Base-by-base conservation (phyloP, 1,284 basidiomycete genomes). In the Ceratobasidium sp. region DNA sequence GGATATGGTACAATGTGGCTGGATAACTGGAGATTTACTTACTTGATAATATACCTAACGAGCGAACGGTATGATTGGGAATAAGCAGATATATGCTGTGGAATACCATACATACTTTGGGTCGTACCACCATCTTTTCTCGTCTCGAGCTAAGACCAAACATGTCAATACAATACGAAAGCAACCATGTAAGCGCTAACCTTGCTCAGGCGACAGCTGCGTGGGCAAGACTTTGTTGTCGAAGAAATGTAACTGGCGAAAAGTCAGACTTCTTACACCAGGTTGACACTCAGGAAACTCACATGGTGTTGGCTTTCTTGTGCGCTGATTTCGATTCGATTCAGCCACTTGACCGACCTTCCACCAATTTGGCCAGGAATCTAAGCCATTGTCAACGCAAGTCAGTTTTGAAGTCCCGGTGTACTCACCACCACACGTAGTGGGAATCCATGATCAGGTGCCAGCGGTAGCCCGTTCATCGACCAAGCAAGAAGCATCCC, bases 301-400 rank as follows among this genome's bases (percentile, higher is more conserved):
- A 87, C 83, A 75, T 87, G 80, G 75, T 90, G 88, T 69, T 89
- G 85, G 54, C 83, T 85, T 77, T 90, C 88, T 16, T 79, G 74
- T 26, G 83, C 82, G 11, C 85, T 87, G 6, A 91, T 78, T 76
- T 88, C 86, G 75, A 91, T 89, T 32, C 83, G 82, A 49, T 81
- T 84, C 35, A 91, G 80, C 89, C 89, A 91, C 80, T 91, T 86
- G 67, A 79, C 79, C 74, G 78, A 81, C 21, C 79, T 72, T 54
- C 88, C 89, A 28, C 89, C 89, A 69, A 90, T 89, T 74, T 88
- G 86, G n/a, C 87, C 87, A 0, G 89, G 89, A 1, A 90, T 83
- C 63, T 64, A 38, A 2, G 14, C n/a, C 14, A 18, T n/a, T 2
- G 14, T 28, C 23, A 50, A 9, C 4, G 35, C 21, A n/a, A n/a